Conservation (phyloP, 805 yeast genomes). For the Yarrowia deformans region DNA sequence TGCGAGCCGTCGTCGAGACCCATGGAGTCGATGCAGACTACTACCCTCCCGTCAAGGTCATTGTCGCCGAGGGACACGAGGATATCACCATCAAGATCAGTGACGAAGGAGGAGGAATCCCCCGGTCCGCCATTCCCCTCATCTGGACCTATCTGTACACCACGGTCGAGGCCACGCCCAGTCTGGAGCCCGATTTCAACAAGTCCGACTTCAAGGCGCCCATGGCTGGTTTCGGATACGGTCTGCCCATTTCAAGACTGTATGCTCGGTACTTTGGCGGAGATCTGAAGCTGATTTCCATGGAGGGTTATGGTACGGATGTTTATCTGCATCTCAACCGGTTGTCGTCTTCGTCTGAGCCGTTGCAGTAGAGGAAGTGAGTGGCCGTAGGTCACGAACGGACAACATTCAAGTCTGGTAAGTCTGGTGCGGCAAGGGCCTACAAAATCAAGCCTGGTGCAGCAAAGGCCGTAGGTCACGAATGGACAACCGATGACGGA, state of each 20-base stretch:
- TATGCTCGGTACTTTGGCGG: slow-evolving; percentile 93
- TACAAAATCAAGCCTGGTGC: too few species aligned
- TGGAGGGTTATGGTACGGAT: slow-evolving; percentile 96
- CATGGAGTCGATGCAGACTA: slow-evolving; percentile 70
- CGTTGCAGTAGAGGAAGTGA: slow-evolving; percentile 50
- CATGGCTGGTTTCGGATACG: slow-evolving; percentile 94
- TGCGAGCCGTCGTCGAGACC: slow-evolving; percentile 87
- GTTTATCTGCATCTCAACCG: slow-evolving; percentile 86
- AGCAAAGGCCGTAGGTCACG: too few species aligned
- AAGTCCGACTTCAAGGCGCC: slow-evolving; percentile 82
- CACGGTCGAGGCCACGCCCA: slow-evolving; percentile 77
- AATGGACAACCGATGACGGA: too few species aligned
- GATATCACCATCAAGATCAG: slow-evolving; percentile 90
- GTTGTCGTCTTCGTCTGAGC: slow-evolving; percentile 75
- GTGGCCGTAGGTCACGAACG: too few species aligned
- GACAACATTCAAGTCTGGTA: too few species aligned
- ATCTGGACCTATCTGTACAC: slow-evolving; percentile 94
- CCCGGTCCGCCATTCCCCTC: slow-evolving; percentile 80
- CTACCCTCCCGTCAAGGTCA: slow-evolving; percentile 85
- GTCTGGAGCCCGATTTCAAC: slow-evolving; percentile 63
- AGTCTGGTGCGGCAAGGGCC: too few species aligned
- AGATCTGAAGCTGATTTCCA: slow-evolving; percentile 81
- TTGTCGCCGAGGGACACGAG: slow-evolving; percentile 87
- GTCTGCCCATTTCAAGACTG: slow-evolving; percentile 82
- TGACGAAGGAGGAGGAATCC: slow-evolving; percentile 95